Evolutionary conservation across 208 protist genomes (phyloP).

Genomic region (Acanthamoeba lenticulata): DNA sequence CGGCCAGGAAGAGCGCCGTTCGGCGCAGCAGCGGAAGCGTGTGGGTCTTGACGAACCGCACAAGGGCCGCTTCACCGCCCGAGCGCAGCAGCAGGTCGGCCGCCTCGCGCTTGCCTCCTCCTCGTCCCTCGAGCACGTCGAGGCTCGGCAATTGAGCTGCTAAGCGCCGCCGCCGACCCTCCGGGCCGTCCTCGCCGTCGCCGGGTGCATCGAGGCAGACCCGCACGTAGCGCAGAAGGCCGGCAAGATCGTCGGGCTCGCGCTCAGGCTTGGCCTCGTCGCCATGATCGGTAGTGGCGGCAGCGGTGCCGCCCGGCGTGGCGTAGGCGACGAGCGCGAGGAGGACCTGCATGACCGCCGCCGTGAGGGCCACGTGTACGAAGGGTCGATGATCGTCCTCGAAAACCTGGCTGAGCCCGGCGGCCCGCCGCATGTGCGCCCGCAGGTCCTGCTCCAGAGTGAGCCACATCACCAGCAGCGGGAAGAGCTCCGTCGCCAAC

Average conservation of each 20-base stretch:
- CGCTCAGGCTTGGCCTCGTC: background rate
- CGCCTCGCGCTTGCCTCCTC: background rate
- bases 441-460: background rate
- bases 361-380: background rate
- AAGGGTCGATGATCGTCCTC: background rate
- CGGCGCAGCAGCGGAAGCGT: background rate
- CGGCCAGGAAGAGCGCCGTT: background rate
- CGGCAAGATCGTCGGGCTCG: background rate
- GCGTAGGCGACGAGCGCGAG: background rate
- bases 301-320: background rate
- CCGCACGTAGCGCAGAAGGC: background rate
- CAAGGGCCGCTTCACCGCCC: background rate
- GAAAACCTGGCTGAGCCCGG: background rate
- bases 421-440: too few species aligned
- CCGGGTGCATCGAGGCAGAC: background rate
- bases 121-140: background rate
- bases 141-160: background rate
- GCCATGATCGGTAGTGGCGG: background rate
- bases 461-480: background rate
- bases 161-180: background rate
- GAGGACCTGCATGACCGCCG: background rate
- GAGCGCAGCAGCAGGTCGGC: background rate
- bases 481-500: background rate
- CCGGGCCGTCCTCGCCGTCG: background rate
- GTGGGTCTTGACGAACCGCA: slow-evolving; percentile 21